These are phyloP conservation scores for Atkinsonella texensis DNA, from an alignment of 2,329 filamentous ascomycete species.

Conservation along the genomic window DNA sequence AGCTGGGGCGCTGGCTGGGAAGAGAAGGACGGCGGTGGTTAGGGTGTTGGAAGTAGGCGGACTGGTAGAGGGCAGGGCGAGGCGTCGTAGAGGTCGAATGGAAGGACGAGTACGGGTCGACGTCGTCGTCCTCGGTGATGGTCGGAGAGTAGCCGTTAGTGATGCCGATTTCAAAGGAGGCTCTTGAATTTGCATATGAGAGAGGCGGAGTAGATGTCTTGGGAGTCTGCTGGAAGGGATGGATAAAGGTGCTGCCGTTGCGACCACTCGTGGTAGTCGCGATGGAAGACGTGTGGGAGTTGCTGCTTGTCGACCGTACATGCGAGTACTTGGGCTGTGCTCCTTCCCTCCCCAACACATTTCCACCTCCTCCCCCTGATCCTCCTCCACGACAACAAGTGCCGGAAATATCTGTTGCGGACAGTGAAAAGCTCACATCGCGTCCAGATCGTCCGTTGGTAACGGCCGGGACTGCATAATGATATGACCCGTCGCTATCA, in stretches of 20 bases:
- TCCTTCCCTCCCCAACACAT: neutral
- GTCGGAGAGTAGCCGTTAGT: slow-evolving; percentile 34
- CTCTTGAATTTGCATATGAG: slow-evolving; percentile 44
- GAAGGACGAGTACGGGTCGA: slow-evolving; percentile 12
- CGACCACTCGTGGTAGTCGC: slow-evolving; percentile 39
- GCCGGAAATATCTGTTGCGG: slow-evolving; percentile 21
- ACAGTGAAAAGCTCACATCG: slow-evolving; percentile 37
- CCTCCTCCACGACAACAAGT: neutral
- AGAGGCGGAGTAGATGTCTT: slow-evolving; percentile 47
- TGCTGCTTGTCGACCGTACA: slow-evolving; percentile 44
- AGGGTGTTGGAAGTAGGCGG: slow-evolving; percentile 10
- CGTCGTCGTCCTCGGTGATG: slow-evolving; percentile 40
- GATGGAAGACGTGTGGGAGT: slow-evolving; percentile 40
- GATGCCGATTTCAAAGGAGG: slow-evolving; percentile 33
- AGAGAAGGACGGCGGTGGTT: slow-evolving; percentile 19
- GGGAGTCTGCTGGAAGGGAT: slow-evolving; percentile 54
- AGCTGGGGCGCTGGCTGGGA: slow-evolving; percentile 22
- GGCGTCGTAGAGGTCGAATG: slow-evolving; percentile 8
- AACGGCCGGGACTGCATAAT: slow-evolving; percentile 6
- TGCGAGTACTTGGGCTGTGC: slow-evolving; percentile 34
- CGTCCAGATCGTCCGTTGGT: slow-evolving; percentile 8
- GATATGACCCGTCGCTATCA: slow-evolving; percentile 14
- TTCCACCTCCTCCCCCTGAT: slow-evolving; percentile 6
- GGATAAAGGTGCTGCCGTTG: slow-evolving; percentile 41
- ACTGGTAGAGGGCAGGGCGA: slow-evolving; percentile 4